Percentiles rank a stretch among this genome's conserved stretches.
Evolutionary conservation across 257 asterid genomes (phyloP).

Genomic region (Solanum pennellii): DNA sequence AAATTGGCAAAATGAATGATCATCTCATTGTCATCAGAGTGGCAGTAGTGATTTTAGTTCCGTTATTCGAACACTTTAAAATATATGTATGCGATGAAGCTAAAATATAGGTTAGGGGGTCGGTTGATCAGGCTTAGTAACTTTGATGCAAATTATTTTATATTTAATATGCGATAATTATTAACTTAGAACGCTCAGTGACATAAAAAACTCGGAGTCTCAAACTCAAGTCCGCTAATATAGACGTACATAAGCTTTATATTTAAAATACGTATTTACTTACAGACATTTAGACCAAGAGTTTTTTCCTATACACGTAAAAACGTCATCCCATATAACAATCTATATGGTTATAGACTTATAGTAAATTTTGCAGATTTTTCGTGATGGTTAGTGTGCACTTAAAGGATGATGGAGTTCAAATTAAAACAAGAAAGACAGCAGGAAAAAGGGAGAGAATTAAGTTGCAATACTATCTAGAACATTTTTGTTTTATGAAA

Average conservation of each 20-base stretch:
- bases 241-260: background rate
- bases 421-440: background rate
- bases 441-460: background rate
- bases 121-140: background rate
- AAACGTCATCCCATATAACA: background rate
- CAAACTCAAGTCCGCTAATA: background rate
- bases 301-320: background rate
- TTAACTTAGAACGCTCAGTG: background rate
- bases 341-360: background rate
- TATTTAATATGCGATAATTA: background rate
- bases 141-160: background rate
- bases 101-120: background rate
- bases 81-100: background rate
- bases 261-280: background rate
- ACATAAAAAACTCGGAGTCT: background rate
- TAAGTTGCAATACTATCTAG: background rate
- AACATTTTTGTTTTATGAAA: background rate
- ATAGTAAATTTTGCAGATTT: background rate
- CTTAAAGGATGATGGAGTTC: background rate
- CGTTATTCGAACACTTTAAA: fast-evolving
- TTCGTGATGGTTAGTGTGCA: background rate
- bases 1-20: background rate
- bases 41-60: background rate
- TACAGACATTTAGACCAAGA: background rate
- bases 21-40: background rate